Percentiles rank a stretch among this genome's conserved stretches.
Conservation (phyloP, 2,329 filamentous ascomycete species). For the Aspergillus alliaceus region DNA sequence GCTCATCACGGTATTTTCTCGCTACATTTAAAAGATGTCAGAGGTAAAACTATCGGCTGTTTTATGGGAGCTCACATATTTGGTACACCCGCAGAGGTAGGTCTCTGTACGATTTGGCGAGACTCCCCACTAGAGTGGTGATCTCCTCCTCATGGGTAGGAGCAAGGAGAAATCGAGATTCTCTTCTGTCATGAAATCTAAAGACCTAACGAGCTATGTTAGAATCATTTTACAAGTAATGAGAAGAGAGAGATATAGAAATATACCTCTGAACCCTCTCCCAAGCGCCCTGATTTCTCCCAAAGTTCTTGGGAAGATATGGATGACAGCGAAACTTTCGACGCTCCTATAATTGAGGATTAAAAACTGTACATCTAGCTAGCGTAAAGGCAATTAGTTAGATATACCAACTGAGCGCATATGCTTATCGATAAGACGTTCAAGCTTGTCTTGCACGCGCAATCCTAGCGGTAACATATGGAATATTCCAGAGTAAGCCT, state of each 20-base stretch:
- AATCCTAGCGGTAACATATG: conserved; percentile 86
- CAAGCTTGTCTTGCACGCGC: conserved; percentile 84
- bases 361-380: neutral
- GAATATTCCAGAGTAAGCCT: conserved; percentile 87
- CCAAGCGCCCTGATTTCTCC: conserved; percentile 78
- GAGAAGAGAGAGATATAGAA: neutral
- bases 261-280: conserved; percentile 70
- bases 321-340: conserved; percentile 78
- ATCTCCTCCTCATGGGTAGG: conserved; percentile 98
- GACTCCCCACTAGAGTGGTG: conserved; percentile 72
- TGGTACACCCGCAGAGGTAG: conserved; percentile 88
- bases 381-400: neutral
- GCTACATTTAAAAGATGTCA: conserved; percentile 47
- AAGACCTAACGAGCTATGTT: conserved; percentile 62
- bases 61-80: conserved; percentile 60
- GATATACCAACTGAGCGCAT: conserved; percentile 71
- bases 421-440: conserved; percentile 80
- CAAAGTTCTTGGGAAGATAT: conserved; percentile 84
- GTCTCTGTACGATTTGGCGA: conserved; percentile 79
- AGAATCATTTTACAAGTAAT: neutral
- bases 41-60: neutral
- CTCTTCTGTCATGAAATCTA: conserved; percentile 75
- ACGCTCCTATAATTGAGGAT: conserved; percentile 60
- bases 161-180: conserved; percentile 71
- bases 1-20: conserved; percentile 92